A percentile compares a stretch with the other conserved stretches of the same genome.
phyloP scores from a whole-genome alignment of 2,329 filamentous ascomycete genomes.

The Ophioceras dolichostomum region DNA sequence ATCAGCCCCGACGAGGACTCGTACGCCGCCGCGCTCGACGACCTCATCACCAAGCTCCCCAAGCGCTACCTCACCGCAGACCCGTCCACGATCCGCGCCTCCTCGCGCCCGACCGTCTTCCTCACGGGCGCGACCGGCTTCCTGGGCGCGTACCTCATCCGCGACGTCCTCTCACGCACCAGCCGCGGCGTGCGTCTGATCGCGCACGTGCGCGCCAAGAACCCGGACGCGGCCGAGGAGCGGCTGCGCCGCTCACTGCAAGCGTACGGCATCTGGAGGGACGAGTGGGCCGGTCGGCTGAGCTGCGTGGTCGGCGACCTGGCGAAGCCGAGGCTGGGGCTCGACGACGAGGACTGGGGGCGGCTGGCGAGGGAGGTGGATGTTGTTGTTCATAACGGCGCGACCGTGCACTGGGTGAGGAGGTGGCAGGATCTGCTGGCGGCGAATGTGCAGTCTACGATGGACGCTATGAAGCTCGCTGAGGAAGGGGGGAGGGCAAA shows the following conservation, averaged over 20 bases:
- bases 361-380: constrained; percentile 54
- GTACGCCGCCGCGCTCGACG: constrained; percentile 38
- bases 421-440: constrained; percentile 60
- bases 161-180: constrained; percentile 56
- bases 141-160: constrained; percentile 68
- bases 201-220: constrained; percentile 62
- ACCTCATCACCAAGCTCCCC: constrained; percentile 38
- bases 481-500: constrained; percentile 61
- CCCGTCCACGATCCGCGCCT: constrained; percentile 11
- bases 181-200: constrained; percentile 50
- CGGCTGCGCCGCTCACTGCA: constrained; percentile 56
- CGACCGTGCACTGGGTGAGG: constrained; percentile 69
- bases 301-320: constrained; percentile 63
- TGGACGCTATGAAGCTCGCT: constrained; percentile 67
- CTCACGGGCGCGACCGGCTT: constrained; percentile 88
- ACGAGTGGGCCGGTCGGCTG: constrained; percentile 53
- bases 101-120: constrained; percentile 48
- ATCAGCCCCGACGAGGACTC: constrained; percentile 21
- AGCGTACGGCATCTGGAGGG: constrained; percentile 71
- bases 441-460: constrained; percentile 70
- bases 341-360: constrained; percentile 56
- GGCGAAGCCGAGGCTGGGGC: constrained; percentile 57
- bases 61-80: constrained; percentile 12
- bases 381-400: constrained; percentile 72
- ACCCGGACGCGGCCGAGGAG: constrained; percentile 43